Base-by-base conservation (phyloP, 169 alveolate species). In the Plasmodium relictum region DNA sequence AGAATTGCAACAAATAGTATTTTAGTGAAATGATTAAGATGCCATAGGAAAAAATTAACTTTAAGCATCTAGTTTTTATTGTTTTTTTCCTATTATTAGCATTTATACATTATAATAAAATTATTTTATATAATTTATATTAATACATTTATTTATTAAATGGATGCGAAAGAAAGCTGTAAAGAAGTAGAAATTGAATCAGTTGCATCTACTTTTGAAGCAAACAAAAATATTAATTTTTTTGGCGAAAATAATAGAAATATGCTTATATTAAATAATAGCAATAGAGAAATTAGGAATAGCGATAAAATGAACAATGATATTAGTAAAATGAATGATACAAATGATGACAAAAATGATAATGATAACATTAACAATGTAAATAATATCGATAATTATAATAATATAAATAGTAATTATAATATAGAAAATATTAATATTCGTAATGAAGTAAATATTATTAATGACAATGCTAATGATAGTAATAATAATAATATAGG, bases 91-190 rank as follows among this genome's bases (percentile, higher is more conserved):
- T 14, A 10, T 20, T 62, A 62, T 14, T 22, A 18, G 9, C 2
- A 2, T 56, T 56, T 56, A 56, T 22, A 31, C 1, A 31, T 31
- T 31, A 31, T 31, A 31, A 31, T 31, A 31, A 31, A 31, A 31
- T 31, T 31, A 31, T 31, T 31, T 31, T 31, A 31, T 2, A 31
- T 3, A 31, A 31, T 31, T 31, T 31, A 3, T 31, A 31, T 31
- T 31, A 31, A 2, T 31, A 2, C 3, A 31, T 44, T 70, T 44
- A 61, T 70, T 26, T 48, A 14, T 56, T 52, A 61, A 76, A 76
- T 76, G 80, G 80, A 76, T 18, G 71, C 20, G 31, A 69, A 66
- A 45, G 59, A 68, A 31, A 26, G 58, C 39, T 48, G 22, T 65
- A 76, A 48, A 42, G 83, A 41, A 16, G 71, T 31, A 61, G 89